Base-by-base conservation (phyloP, 805 yeast genomes). In the Candida dajiaensis region DNA sequence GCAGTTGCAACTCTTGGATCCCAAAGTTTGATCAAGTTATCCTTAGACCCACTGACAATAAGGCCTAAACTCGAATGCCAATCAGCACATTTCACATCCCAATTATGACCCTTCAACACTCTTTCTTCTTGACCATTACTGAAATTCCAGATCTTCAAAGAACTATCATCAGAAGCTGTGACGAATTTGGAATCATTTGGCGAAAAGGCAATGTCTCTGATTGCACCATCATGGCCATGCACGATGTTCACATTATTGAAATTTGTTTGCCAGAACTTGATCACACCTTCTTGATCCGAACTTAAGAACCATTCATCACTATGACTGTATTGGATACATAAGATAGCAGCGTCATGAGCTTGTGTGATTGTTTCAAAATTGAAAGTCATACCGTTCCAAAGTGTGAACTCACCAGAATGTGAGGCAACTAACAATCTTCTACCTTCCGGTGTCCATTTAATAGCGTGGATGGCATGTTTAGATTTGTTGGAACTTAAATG, bases 361-460 rank as follows among this genome's bases (percentile, higher is more conserved):
- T 94, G 99, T 95, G 90, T 94, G 53, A 94, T 89, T 45, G 96
- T 88, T 64, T 94, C 99, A 62, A 94, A 89, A 62, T 88, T 89
- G 68, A 92, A 94, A 10, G 96, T 84, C 73, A 86, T 78, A 11
- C 98, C 97, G 64, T 90, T 89, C 98, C 98, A 94, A 40, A 94
- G 71, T 12, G 98, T 90, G 66, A 94, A 90, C 63, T 94, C 99
- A 38, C 99, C 99, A 47, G 88, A 80, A 67, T 86, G 89, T 25
- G 92, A 80, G 0, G 96, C 95, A 6, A 95, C 96, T 23, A 94
- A 72, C 43, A 94, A 70, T 55, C 99, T 71, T 55, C 97, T 73
- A 0, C 97, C 98, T 56, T 89, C 97, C 0, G 98, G 98, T 0
- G 99, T 94, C 96, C 97, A 92, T 62, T 78, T 80, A n/a, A 88